Evolutionary conservation across 805 yeast species (phyloP).

Genomic region (Kluyveromyces aestuarii): DNA sequence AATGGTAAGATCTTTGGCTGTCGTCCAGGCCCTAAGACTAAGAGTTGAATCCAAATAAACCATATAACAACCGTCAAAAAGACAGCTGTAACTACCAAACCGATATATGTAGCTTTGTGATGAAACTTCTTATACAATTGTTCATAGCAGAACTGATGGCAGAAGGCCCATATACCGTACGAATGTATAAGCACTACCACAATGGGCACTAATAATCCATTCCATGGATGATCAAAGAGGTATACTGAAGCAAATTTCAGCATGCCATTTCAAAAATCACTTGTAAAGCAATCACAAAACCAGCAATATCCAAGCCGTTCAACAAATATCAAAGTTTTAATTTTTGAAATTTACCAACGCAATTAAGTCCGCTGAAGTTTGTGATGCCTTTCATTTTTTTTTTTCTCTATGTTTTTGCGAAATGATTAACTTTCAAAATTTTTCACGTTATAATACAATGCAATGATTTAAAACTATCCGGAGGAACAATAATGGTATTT

Average conservation of each 20-base stretch:
- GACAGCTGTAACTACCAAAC: conserved; percentile 11
- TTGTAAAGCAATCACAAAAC: neutral
- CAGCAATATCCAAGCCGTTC: too few species aligned
- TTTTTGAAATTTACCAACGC: too few species aligned
- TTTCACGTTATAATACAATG: neutral
- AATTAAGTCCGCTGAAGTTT: neutral
- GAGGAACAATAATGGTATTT: neutral
- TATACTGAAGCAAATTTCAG: neutral
- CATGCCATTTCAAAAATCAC: neutral
- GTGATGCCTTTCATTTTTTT: neutral
- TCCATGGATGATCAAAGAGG: neutral
- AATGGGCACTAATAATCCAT: conserved; percentile 19
- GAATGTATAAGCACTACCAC: conserved; percentile 26
- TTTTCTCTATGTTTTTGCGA: neutral
- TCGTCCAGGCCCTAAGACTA: conserved; percentile 19
- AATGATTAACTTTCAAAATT: neutral
- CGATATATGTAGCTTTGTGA: conserved; percentile 15
- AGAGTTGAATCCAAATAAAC: conserved; percentile 16
- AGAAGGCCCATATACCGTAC: conserved; percentile 36
- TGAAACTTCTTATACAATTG: conserved; percentile 10
- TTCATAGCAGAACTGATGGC: conserved; percentile 37
- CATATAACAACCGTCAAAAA: conserved; percentile 8
- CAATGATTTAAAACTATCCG: neutral
- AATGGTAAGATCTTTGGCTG: conserved; percentile 22
- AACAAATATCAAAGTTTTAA: too few species aligned